Evolutionary conservation across 208 protist genomes (phyloP), one percentile per base, ranked within the genome.

Genomic region (Crithidia brevicula): DNA sequence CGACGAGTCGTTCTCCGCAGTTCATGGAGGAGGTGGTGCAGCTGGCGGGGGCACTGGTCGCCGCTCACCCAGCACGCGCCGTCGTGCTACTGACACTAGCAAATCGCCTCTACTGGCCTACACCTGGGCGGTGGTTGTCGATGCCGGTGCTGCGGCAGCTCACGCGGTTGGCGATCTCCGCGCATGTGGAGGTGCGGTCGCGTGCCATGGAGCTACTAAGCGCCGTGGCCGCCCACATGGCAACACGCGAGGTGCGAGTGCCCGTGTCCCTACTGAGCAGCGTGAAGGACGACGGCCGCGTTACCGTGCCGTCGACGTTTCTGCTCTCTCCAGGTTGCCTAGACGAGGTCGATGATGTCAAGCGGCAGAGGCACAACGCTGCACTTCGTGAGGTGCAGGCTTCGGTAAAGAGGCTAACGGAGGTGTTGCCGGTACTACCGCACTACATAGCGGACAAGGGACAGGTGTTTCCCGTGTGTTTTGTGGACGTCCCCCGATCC

Each of bases 11-110:
- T 16, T 50, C 73, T 0, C 38, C 67, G 9, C 51, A 8, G 30
- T 61, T 57, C 46, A n/a, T 62, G 23, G 66, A 65, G 54, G 60
- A 8, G 23, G 0, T 79, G 43, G 46, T 74, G 38, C 60, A 59
- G 53, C 61, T 70, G 15, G 67, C 73, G 16, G 13, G 56, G 46
- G 23, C 23, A n/a, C 42, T 79, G 16, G 58, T 63, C 40, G 2
- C 66, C 16, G 62, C 66, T 46, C 59, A 68, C 40, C 73, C 73
- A 1, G 45, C 46, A 11, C 73, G 67, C 0, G 60, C 73, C 1
- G 61, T 61, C 7, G 20, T 65, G 51, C 56, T 74, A 13, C 18
- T 79, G 38, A 45, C 52, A 22, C 59, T 57, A 18, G 66, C 61
- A 6, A 25, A 42, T 7, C 45, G 38, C 7, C 40, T 79, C 20